Percentiles rank a stretch among this genome's conserved stretches.
Conservation (phyloP, 345 rosid species). For the Hibiscus tridactylites region DNA sequence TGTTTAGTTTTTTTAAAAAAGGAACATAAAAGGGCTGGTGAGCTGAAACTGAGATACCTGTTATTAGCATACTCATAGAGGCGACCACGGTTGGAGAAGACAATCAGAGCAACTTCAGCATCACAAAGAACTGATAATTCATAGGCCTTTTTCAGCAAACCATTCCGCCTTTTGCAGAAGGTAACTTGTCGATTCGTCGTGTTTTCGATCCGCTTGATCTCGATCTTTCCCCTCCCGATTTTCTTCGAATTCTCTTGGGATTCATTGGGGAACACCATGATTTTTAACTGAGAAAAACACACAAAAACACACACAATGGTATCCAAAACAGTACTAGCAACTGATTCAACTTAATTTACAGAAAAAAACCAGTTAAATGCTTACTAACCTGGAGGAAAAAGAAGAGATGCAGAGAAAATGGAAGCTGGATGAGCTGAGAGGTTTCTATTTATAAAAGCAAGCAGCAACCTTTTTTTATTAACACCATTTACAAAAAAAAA, state of each 20-base stretch:
- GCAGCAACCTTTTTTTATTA: background rate
- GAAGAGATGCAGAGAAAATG: conserved; percentile 31
- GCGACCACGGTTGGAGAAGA: conserved; percentile 98
- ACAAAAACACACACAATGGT: background rate
- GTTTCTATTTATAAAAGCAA: conserved; percentile 34
- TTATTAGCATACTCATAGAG: conserved; percentile 97
- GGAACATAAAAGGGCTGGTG: background rate
- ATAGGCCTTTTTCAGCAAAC: conserved; percentile 92
- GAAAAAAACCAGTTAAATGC: background rate
- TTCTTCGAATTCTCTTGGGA: conserved; percentile 45
- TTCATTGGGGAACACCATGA: conserved; percentile 35
- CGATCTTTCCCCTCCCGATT: conserved; percentile 94
- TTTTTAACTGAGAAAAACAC: background rate
- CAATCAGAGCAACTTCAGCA: conserved; percentile 79
- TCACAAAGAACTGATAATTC: conserved; percentile 90
- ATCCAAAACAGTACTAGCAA: background rate
- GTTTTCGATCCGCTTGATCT: conserved; percentile 99
- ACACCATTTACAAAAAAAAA: background rate
- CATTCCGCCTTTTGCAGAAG: conserved; percentile 92
- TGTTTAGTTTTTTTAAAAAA: background rate
- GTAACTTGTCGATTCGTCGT: conserved; percentile 97
- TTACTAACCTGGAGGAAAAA: conserved; percentile 33
- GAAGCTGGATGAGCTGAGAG: conserved; percentile 19
- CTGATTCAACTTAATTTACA: no score
- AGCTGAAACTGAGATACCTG: conserved; percentile 36